Conservation (phyloP, 2,329 filamentous ascomycete species). For the Alternaria consortialis region DNA sequence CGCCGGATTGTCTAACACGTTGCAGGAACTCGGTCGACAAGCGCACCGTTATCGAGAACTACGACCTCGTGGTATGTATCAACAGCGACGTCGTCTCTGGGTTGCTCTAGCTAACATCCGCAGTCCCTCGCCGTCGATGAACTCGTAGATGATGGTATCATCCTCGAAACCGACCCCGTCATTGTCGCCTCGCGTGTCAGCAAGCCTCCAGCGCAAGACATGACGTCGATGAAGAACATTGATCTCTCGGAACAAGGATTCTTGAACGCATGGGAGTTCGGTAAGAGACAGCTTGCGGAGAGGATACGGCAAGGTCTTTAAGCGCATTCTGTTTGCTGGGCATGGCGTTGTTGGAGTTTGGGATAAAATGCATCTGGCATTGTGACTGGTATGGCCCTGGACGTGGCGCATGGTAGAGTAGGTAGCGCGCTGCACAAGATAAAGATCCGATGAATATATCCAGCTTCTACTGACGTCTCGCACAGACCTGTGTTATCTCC, state of each 20-base stretch:
- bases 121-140: slow-evolving; percentile 94
- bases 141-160: slow-evolving; percentile 73
- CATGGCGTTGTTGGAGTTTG: slow-evolving; percentile 47
- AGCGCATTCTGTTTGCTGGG: slow-evolving; percentile 22
- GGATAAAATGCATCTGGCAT: slow-evolving; percentile 22
- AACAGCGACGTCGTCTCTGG: background rate
- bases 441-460: slow-evolving; percentile 11
- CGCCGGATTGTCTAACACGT: slow-evolving; percentile 11
- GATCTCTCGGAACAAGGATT: slow-evolving; percentile 96
- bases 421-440: slow-evolving; percentile 14
- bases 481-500: background rate
- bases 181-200: slow-evolving; percentile 92
- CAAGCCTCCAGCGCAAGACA: slow-evolving; percentile 88
- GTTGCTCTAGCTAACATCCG: slow-evolving; percentile 71
- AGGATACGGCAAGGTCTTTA: slow-evolving; percentile 79
- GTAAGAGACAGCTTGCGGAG: slow-evolving; percentile 89
- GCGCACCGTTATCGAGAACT: slow-evolving; percentile 97
- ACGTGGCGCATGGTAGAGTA: slow-evolving; percentile 19
- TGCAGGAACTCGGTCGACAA: slow-evolving; percentile 92
- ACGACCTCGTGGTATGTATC: slow-evolving; percentile 76
- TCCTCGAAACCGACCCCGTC: slow-evolving; percentile 95
- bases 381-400: slow-evolving; percentile 22
- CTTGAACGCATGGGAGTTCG: slow-evolving; percentile 92
- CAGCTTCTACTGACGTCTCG: slow-evolving; percentile 14
- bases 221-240: slow-evolving; percentile 87